Conservation (phyloP, 495 filamentous ascomycete species). For the Aspergillus affinis region DNA sequence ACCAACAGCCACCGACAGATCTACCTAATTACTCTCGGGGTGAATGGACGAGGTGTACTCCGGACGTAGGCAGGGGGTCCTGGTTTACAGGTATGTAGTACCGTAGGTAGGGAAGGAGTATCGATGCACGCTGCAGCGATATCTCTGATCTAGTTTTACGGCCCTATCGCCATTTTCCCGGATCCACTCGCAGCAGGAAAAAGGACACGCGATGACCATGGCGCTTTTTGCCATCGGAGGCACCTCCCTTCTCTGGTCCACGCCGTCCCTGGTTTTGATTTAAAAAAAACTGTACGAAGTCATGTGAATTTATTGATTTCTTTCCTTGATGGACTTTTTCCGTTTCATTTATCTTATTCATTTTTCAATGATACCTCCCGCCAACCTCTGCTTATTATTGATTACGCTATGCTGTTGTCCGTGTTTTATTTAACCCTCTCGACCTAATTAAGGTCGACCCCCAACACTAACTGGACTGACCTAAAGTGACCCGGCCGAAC, state of each 20-base stretch:
- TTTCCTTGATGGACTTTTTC: constrained; percentile 9
- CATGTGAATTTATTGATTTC: background rate
- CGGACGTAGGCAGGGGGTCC: no score
- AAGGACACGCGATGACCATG: constrained; percentile 24
- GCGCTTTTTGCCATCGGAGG: constrained; percentile 9
- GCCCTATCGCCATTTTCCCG: constrained; percentile 18
- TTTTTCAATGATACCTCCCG: background rate
- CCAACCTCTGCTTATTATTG: constrained; percentile 9
- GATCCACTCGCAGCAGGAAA: constrained; percentile 19
- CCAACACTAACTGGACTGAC: constrained; percentile 4
- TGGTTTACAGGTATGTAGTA: no score
- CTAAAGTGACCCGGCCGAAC: constrained; percentile 8
- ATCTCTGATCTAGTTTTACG: constrained; percentile 16
- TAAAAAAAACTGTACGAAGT: no score
- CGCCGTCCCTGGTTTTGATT: constrained; percentile 6
- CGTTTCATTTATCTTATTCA: background rate
- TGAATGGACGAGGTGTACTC: no score
- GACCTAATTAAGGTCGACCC: constrained; percentile 2
- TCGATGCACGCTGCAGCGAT: constrained; percentile 17
- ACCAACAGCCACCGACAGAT: background rate
- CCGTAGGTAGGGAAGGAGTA: background rate
- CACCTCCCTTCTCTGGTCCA: constrained; percentile 12
- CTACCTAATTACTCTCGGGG: background rate
- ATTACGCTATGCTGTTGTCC: constrained; percentile 9
- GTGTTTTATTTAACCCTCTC: background rate